Evolutionary conservation across 1,139 yeast genomes (phyloP).

Genomic region (Saccharomyces hybrid): DNA sequence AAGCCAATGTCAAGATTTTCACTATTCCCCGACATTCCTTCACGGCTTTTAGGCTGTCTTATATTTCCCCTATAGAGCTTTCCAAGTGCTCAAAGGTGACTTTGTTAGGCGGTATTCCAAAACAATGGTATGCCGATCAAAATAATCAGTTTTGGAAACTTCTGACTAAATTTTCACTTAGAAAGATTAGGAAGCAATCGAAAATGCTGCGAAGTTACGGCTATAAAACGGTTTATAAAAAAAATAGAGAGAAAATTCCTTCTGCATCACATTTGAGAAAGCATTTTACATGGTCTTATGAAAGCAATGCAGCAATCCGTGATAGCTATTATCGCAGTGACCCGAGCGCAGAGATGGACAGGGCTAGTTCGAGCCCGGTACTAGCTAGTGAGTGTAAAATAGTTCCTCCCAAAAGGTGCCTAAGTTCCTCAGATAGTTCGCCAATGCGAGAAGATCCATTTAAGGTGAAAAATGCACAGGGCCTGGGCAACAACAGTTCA

Average conservation of each 20-base stretch:
- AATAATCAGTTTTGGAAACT: conserved; percentile 17
- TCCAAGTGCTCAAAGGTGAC: conserved; percentile 39
- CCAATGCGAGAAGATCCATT: neutral
- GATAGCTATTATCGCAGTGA: neutral
- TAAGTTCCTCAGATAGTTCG: neutral
- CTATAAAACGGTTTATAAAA: conserved; percentile 8
- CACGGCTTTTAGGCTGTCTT: conserved; percentile 57
- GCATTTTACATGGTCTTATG: neutral
- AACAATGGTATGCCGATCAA: conserved; percentile 47
- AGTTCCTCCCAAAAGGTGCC: neutral
- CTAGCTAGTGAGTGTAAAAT: neutral
- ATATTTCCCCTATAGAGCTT: conserved; percentile 45
- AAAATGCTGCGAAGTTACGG: conserved; percentile 10
- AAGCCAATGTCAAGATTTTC: neutral
- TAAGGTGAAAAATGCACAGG: neutral
- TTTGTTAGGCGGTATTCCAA: conserved; percentile 61
- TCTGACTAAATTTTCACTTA: conserved; percentile 22
- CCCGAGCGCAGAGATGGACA: neutral
- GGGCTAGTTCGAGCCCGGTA: neutral
- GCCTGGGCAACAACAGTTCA: neutral
- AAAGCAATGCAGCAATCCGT: neutral
- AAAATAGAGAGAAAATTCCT: neutral
- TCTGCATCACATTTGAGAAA: neutral
- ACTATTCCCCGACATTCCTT: conserved; percentile 41
- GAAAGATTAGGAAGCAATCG: conserved; percentile 15